Conservation (phyloP, 208 protist genomes). For the Leishmania tropica region DNA sequence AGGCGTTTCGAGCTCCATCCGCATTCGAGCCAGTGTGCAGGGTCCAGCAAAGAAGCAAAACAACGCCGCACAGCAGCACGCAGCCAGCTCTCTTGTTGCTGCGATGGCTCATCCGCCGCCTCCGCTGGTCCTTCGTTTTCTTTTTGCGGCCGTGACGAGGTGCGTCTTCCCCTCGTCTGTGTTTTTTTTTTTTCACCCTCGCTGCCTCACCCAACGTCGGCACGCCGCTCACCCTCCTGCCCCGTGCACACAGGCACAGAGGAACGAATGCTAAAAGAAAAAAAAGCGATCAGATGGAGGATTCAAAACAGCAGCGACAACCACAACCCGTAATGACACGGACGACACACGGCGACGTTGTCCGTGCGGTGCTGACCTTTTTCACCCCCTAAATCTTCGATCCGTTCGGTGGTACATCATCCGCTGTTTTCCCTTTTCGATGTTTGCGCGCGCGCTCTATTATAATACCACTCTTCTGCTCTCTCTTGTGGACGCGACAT, state of each 20-base stretch:
- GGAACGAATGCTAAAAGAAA: too few species aligned
- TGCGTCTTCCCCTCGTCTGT: background rate
- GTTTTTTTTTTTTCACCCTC: background rate
- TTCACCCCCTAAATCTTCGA: background rate
- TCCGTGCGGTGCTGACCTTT: background rate
- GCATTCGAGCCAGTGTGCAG: background rate
- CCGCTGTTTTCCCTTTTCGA: background rate
- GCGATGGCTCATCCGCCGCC: background rate
- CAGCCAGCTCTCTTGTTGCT: background rate
- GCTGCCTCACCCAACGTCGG: background rate
- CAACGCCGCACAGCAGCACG: too few species aligned
- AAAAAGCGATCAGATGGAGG: background rate
- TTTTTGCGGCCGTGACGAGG: background rate
- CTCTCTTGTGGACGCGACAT: background rate
- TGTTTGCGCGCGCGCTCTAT: background rate
- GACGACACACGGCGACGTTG: background rate
- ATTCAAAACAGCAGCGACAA: background rate
- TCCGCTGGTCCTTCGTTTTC: too few species aligned
- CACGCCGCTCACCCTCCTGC: background rate
- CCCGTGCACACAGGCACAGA: too few species aligned
- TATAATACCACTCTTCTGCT: background rate
- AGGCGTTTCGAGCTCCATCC: background rate
- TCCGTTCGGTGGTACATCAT: background rate
- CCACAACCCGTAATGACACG: background rate
- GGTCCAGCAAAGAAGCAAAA: background rate